These are phyloP conservation scores for Colletotrichum ledebouriae DNA, from an alignment of 2,329 filamentous ascomycete species.

Conservation along the genomic window DNA sequence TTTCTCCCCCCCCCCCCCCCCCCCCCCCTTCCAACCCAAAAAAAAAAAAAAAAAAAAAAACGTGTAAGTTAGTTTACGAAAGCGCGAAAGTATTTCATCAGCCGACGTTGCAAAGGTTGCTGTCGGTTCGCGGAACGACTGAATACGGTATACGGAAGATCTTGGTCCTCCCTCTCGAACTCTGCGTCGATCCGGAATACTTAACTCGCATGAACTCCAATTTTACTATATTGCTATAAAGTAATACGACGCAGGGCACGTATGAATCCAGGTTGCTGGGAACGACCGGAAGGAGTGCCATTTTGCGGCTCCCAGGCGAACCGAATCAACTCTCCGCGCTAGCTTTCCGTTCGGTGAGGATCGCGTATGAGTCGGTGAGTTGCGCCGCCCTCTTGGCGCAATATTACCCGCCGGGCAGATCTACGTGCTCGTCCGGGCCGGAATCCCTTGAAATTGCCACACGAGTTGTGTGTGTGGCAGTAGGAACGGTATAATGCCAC, in stretches of 20 bases:
- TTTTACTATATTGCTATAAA: not conserved
- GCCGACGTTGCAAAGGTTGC: not conserved
- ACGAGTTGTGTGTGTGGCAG: too few relatives aligned
- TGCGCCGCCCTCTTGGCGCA: not conserved
- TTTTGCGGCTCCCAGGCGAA: not conserved
- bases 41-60: too few relatives aligned
- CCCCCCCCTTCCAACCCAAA: too few relatives aligned
- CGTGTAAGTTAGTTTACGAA: too few relatives aligned
- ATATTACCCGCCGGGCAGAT: constrained; percentile 10
- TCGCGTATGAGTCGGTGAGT: not conserved
- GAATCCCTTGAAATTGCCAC: constrained; percentile 9
- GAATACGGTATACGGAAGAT: not conserved
- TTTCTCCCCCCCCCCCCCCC: too few relatives aligned
- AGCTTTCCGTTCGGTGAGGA: not conserved
- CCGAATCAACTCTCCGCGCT: not conserved
- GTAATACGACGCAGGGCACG: not conserved
- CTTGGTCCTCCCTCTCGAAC: not conserved
- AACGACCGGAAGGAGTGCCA: not conserved
- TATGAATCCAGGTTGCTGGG: constrained; percentile 2
- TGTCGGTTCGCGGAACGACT: not conserved
- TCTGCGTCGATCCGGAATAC: not conserved
- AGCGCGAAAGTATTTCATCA: too few relatives aligned
- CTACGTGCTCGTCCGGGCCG: constrained; percentile 21
- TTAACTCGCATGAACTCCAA: constrained; percentile 13
- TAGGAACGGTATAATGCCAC: not conserved